A percentile compares a stretch with the other conserved stretches of the same genome.
Conservation (phyloP, 106 monocot species). For the Acanthochlamys bracteata region DNA sequence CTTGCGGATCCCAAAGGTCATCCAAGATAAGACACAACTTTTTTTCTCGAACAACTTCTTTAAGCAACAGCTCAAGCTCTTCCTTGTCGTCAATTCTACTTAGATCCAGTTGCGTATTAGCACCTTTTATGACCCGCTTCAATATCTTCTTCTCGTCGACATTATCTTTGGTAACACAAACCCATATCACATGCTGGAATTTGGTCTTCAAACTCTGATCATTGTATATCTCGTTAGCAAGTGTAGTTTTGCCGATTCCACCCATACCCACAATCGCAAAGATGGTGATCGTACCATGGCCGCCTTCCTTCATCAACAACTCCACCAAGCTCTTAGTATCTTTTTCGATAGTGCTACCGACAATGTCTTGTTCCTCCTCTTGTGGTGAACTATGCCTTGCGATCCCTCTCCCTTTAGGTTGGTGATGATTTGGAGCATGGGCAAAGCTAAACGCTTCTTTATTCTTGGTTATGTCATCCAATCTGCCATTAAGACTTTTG, state of each 20-base stretch:
- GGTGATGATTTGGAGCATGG: background rate
- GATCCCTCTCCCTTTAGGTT: background rate
- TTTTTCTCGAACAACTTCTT: constrained; percentile 6
- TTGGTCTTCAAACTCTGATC: background rate
- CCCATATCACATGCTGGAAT: constrained; percentile 10
- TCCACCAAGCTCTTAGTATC: constrained; percentile 19
- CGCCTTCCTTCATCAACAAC: constrained; percentile 2
- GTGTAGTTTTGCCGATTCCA: constrained; percentile 42
- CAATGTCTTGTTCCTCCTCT: constrained; percentile 8
- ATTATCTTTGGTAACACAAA: constrained; percentile 12
- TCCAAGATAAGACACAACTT: constrained; percentile 38
- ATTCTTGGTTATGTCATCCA: constrained; percentile 7
- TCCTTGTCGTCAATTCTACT: too few species aligned
- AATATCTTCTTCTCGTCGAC: constrained; percentile 18
- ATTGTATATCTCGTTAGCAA: constrained; percentile 28
- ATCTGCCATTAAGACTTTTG: background rate
- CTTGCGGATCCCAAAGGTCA: constrained; percentile 28
- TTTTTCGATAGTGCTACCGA: constrained; percentile 21
- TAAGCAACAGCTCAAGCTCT: constrained; percentile 15
- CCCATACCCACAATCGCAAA: constrained; percentile 24
- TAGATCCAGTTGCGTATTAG: background rate
- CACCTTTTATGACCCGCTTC: constrained; percentile 9
- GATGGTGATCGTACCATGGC: background rate
- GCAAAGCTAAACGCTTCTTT: constrained; percentile 10
- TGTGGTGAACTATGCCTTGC: constrained; percentile 5